Conservation (phyloP, 305 asterid species). For the Fraxinus platypoda region DNA sequence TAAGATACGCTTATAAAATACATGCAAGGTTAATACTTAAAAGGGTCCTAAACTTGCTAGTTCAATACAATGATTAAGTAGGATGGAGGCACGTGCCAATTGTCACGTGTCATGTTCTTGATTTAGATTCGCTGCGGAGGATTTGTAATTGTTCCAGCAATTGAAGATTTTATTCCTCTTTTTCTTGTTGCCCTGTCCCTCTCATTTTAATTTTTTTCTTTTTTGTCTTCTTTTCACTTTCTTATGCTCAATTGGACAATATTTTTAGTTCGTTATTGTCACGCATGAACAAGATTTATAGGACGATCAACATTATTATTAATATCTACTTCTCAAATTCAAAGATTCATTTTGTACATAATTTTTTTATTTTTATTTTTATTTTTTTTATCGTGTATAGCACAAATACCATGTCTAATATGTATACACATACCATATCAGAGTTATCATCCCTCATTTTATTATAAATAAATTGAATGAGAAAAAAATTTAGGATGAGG, state of each 20-base stretch:
- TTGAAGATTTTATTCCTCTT: conserved; percentile 35
- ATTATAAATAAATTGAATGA: too few relatives aligned
- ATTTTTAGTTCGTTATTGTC: not conserved
- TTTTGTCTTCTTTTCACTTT: conserved; percentile 13
- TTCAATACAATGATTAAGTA: conserved; percentile 22
- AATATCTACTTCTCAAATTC: not conserved
- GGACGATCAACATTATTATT: not conserved
- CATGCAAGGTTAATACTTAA: not conserved
- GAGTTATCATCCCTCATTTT: not conserved
- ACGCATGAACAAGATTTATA: not conserved
- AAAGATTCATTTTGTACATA: not conserved
- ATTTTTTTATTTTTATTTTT: not conserved
- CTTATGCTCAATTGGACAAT: not conserved
- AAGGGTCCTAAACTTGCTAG: not conserved
- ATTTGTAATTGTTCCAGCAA: conserved; percentile 37
- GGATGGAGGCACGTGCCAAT: conserved; percentile 29
- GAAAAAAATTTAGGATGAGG: not conserved
- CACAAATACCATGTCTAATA: not conserved
- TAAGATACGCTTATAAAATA: not conserved
- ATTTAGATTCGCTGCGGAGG: conserved; percentile 13
- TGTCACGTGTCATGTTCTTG: conserved; percentile 8
- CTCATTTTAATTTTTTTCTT: not conserved
- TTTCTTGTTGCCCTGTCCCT: conserved; percentile 3
- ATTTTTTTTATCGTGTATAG: too few relatives aligned
- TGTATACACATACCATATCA: not conserved